A percentile compares a stretch with the other conserved stretches of the same genome.
phyloP scores from a whole-genome alignment of 169 alveolate genomes.

The Neospora caninum region DNA sequence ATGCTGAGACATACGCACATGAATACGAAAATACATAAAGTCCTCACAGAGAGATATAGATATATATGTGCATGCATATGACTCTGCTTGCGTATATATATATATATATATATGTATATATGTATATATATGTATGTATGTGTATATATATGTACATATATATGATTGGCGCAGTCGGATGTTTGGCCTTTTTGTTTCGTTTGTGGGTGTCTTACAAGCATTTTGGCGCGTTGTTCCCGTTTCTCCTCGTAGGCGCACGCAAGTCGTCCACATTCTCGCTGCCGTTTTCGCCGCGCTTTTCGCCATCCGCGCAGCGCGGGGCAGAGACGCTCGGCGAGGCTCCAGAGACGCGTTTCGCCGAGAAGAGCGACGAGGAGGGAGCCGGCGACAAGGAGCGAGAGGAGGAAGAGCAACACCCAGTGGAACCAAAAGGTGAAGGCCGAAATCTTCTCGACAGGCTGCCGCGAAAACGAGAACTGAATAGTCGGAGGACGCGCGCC shows the following conservation, averaged over 20 bases:
- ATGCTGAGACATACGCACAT: too few species aligned
- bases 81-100: too few species aligned
- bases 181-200: too few species aligned
- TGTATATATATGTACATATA: too few species aligned
- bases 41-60: too few species aligned
- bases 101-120: too few species aligned
- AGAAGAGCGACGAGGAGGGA: neutral
- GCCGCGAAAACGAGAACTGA: neutral
- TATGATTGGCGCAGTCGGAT: too few species aligned
- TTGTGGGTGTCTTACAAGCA: neutral
- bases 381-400: neutral
- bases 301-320: neutral
- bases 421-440: neutral
- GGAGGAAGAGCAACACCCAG: neutral
- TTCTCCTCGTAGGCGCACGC: neutral
- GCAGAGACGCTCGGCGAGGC: neutral
- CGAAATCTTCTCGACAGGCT: neutral
- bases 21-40: too few species aligned
- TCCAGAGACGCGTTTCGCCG: neutral
- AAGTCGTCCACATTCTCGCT: neutral
- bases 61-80: too few species aligned
- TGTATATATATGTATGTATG: too few species aligned
- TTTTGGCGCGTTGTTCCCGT: neutral
- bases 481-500: neutral
- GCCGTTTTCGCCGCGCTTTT: neutral